Evolutionary conservation across 1,284 basidiomycete species (phyloP).

Genomic region (Rugosomyces carneus): DNA sequence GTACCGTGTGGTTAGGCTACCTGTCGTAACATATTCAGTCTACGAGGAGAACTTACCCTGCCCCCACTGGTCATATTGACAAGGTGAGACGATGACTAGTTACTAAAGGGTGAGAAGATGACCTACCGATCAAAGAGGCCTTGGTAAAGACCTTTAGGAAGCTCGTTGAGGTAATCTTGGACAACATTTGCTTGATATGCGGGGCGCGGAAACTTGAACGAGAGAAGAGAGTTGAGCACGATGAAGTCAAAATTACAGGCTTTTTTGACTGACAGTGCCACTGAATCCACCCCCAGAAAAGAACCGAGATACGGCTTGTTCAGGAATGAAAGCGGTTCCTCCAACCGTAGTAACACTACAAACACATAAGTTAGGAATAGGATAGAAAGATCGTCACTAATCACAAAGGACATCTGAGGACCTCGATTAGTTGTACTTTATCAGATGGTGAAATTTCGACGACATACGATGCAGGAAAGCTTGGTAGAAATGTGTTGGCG

Average conservation of each 20-base stretch:
- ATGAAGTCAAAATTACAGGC: background rate
- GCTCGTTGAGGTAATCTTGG: conserved; percentile 34
- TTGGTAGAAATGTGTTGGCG: conserved; percentile 47
- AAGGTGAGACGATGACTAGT: background rate
- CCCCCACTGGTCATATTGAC: conserved; percentile 18
- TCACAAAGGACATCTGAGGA: conserved; percentile 16
- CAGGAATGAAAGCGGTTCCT: conserved; percentile 46
- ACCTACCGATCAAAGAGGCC: conserved; percentile 55
- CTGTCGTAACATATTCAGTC: background rate
- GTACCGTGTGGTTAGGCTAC: background rate
- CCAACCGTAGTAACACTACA: conserved; percentile 53
- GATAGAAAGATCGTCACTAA: background rate
- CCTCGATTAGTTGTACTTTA: background rate
- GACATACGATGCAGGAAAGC: conserved; percentile 44
- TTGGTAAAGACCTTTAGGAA: conserved; percentile 43
- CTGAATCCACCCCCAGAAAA: conserved; percentile 67
- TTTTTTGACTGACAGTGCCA: conserved; percentile 37
- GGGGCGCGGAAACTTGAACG: conserved; percentile 45
- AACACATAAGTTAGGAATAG: background rate
- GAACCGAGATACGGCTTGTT: conserved; percentile 36
- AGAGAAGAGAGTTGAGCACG: background rate
- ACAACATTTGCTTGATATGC: conserved; percentile 45
- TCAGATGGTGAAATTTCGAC: background rate
- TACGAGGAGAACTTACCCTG: conserved; percentile 21
- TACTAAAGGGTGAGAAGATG: background rate